Base-by-base conservation (phyloP, 768 basidiomycete species). In the Dioszegia crocea region DNA sequence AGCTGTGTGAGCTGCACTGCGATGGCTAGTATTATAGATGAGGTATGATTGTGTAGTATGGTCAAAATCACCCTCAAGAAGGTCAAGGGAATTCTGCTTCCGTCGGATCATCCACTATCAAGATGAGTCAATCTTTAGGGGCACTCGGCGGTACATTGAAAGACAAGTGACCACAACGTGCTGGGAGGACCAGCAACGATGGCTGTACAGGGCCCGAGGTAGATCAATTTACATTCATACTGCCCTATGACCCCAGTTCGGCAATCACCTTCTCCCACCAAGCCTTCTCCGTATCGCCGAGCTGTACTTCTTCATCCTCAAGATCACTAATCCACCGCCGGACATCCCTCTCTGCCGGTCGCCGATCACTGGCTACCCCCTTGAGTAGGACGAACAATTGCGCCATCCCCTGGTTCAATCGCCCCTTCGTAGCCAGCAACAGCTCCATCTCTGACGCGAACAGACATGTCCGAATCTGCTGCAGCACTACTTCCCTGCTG, bases 221-320 rank as follows among this genome's bases (percentile, higher is more conserved):
- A 6, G 33, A 33, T 33, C 33, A 14, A 6, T 33, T 33, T 14
- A 14, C 33, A 33, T 6, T 33, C 8, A 33, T 43, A 6, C n/a
- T 16, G 5, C n/a, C 21, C 19, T 14, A 48, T 31, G 8, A 30
- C 3, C 6, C 47, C 3, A 48, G 26, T n/a, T 48, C 47, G 3
- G 47, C 44, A 2, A n/a, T 16, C 14, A 57, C 45, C 39, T 59
- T 59, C 27, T 38, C 43, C 74, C 74, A 75, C 64, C 71, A 75
- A 0, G 6, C 44, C 29, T 43, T 56, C 50, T 73, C 71, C 12
- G 26, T 49, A 16, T 63, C 62, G 8, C 48, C n/a, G 19, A 73
- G 16, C 38, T 17, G 23, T n/a, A 63, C 66, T 31, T 73, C 74
- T 11, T 72, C 72, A 46, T 68, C 66, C 46, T 71, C 68, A 14